Conservation (phyloP, 306 rosid genomes). For the Prosopis cineraria region DNA sequence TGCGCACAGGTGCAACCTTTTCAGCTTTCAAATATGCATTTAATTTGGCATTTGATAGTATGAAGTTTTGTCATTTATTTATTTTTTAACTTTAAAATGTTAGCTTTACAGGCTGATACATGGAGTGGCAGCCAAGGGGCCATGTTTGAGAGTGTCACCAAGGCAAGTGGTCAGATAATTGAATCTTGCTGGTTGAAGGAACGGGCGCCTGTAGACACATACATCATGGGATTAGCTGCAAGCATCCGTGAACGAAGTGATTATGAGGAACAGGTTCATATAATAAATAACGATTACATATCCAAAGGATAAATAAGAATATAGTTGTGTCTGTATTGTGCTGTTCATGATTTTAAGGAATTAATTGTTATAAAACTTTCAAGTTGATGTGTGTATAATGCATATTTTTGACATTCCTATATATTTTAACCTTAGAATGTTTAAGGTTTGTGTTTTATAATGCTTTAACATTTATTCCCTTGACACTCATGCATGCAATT, state of each 20-base stretch:
- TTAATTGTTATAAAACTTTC: neutral
- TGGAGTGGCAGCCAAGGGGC: conserved; percentile 89
- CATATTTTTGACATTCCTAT: conserved; percentile 23
- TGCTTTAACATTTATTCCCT: conserved; percentile 14
- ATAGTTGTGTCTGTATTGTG: neutral
- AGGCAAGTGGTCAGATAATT: conserved; percentile 80
- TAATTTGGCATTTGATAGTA: conserved; percentile 24
- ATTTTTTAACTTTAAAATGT: conserved; percentile 27
- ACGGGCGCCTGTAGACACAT: conserved; percentile 96
- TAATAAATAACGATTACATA: conserved; percentile 23
- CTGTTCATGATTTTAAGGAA: neutral
- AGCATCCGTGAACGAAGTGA: conserved; percentile 96
- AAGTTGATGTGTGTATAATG: conserved; percentile 7
- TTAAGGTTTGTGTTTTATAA: neutral
- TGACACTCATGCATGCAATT: conserved; percentile 21
- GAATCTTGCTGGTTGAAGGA: conserved; percentile 97
- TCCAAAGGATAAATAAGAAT: conserved; percentile 17
- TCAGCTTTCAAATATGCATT: conserved; percentile 26
- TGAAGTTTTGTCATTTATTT: conserved; percentile 17
- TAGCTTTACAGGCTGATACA: conserved; percentile 70
- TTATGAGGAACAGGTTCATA: conserved; percentile 79
- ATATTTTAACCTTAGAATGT: neutral
- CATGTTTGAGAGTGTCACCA: conserved; percentile 87
- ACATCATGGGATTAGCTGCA: conserved; percentile 93
- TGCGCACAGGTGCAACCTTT: conserved; percentile 74